phyloP scores from a whole-genome alignment of 768 basidiomycete species.

The Rhizopogon vinicolor region DNA sequence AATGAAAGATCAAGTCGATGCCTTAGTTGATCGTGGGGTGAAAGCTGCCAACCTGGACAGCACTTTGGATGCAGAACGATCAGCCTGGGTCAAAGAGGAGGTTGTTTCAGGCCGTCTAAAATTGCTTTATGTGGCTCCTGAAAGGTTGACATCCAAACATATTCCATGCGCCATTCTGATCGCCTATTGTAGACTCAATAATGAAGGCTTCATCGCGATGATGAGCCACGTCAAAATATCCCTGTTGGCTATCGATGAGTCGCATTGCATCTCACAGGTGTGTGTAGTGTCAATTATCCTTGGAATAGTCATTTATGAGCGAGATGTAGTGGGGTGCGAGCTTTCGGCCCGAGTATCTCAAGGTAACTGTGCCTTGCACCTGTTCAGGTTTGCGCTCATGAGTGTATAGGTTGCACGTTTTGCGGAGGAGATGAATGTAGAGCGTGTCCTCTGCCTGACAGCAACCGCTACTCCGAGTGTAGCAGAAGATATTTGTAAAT shows the following conservation, averaged over 20 bases:
- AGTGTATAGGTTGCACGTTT: constrained; percentile 38
- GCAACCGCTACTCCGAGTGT: constrained; percentile 42
- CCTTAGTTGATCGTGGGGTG: constrained; percentile 26
- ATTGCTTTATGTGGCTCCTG: constrained; percentile 45
- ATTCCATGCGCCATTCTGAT: neutral
- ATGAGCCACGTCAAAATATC: constrained; percentile 38
- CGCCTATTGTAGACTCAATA: constrained; percentile 31
- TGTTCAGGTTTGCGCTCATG: constrained; percentile 16
- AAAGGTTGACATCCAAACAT: constrained; percentile 21
- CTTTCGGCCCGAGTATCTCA: constrained; percentile 36
- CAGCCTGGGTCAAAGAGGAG: constrained; percentile 30
- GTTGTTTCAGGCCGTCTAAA: constrained; percentile 36
- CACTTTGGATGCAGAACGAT: constrained; percentile 26
- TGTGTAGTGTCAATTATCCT: neutral
- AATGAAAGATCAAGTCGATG: constrained; percentile 38
- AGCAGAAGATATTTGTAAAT: constrained; percentile 39
- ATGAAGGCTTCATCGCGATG: constrained; percentile 40
- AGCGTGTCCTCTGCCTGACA: constrained; percentile 41
- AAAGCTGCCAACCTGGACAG: constrained; percentile 38
- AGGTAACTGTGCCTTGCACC: neutral
- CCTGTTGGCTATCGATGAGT: constrained; percentile 46
- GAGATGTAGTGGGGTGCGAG: constrained; percentile 34
- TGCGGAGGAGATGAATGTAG: constrained; percentile 39
- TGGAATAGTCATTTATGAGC: neutral
- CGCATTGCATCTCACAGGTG: constrained; percentile 43